These are phyloP conservation scores for Haplosporangium sp. DNA, from an alignment of 371 early-diverging fungal species.

Conservation along the genomic window DNA sequence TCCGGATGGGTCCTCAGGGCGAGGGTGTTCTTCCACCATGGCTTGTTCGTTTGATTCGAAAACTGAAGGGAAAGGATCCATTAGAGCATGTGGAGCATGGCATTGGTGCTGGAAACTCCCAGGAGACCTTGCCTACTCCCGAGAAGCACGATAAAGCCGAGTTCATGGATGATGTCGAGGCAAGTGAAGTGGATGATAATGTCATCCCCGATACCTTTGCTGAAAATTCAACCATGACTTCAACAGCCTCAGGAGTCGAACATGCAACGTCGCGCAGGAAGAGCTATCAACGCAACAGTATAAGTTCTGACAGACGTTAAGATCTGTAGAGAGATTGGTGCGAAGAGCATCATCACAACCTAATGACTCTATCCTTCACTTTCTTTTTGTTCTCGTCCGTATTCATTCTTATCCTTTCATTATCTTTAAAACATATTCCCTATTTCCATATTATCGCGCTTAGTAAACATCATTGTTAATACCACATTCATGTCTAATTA, in stretches of 20 bases:
- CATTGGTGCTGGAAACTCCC: slow-evolving; percentile 6
- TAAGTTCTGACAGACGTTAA: slow-evolving; percentile 20
- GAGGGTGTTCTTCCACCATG: slow-evolving; percentile 59
- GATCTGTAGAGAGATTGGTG: slow-evolving; percentile 3
- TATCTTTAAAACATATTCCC: too few relatives aligned
- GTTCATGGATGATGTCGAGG: slow-evolving; percentile 5
- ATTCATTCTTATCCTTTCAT: too few relatives aligned
- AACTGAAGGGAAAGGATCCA: slow-evolving; percentile 37
- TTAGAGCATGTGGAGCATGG: slow-evolving; percentile 45
- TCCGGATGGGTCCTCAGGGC: slow-evolving; percentile 57
- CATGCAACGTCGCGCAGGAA: slow-evolving; percentile 6
- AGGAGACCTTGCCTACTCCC: slow-evolving; percentile 22
- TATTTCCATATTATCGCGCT: too few relatives aligned
- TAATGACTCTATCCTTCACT: neutral
- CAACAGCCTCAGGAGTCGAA: slow-evolving; percentile 29
- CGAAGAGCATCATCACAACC: too few relatives aligned
- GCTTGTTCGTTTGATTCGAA: slow-evolving; percentile 58
- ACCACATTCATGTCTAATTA: too few relatives aligned
- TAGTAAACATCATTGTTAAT: too few relatives aligned
- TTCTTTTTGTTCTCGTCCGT: neutral
- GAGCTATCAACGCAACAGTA: slow-evolving; percentile 31
- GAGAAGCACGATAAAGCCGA: neutral
- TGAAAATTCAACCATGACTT: neutral
- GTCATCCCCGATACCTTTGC: slow-evolving; percentile 14
- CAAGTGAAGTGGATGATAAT: slow-evolving; percentile 11